Evolutionary conservation across 2,329 filamentous ascomycete species (phyloP), one percentile per base, ranked within the genome.

Genomic region (Aspergillus ochraceus): DNA sequence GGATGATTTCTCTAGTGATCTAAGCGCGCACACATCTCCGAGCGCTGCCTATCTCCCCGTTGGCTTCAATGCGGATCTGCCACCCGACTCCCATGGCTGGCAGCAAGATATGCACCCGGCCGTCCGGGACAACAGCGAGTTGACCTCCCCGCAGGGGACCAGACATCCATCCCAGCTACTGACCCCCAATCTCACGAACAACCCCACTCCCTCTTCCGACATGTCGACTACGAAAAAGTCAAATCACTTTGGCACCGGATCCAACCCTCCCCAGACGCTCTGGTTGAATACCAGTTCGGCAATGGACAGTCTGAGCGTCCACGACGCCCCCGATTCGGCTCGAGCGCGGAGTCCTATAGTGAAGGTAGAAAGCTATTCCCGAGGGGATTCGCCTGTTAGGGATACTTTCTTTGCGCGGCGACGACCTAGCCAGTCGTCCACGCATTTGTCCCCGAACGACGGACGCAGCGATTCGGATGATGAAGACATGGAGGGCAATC

Each of bases 341-440:
- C 70, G 67, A 54, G 69, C 73, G 17, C 66, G 71, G 50, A 81
- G 80, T 58, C 80, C 80, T 12, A 74, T 79, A 32, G 74, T 82
- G 47, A 79, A 76, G 42, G 72, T 82, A 3, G 79, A 79, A 29
- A 77, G 64, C 45, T 76, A 74, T 54, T 73, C 73, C 22, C 71
- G 77, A 22, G 79, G 78, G 5, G 79, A 81, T 65, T 80, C 79
- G 1, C 78, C 78, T 4, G 71, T 72, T 47, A 66, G 73, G 57
- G 70, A 68, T 22, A 65, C 66, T n/a, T 62, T 60, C 30, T 60
- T 55, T 10, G 54, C 63, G 26, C 60, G 60, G 29, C 67, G 71
- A 55, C 70, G 68, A 45, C 65, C 64, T 17, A 75, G 73, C 55
- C 71, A 72, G 53, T 74, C 74, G 10, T 72, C 72, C 1, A 66